These are phyloP conservation scores for Serendipita indica DNA, from an alignment of 768 basidiomycete genomes.

Conservation along the genomic window DNA sequence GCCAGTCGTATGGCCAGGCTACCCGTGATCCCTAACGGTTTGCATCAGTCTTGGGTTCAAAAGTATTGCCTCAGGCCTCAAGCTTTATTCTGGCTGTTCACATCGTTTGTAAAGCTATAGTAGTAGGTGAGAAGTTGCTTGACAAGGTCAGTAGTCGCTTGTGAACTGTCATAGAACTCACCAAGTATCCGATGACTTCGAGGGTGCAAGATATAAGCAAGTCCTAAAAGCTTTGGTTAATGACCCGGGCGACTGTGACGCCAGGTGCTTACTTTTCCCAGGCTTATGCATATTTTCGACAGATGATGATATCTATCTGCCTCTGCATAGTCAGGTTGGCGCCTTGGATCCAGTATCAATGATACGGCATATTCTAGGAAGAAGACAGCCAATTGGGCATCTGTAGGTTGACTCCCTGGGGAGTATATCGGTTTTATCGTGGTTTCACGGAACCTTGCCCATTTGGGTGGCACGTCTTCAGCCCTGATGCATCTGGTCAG, in stretches of 20 bases:
- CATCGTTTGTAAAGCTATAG: not conserved
- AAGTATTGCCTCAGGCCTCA: too few species aligned
- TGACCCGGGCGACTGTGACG: not conserved
- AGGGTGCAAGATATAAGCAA: not conserved
- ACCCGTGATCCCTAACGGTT: not conserved
- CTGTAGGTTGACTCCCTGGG: not conserved
- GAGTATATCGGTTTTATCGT: not conserved
- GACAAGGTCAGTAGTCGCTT: too few species aligned
- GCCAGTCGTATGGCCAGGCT: conserved; percentile 1
- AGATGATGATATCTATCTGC: not conserved
- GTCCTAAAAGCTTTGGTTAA: too few species aligned
- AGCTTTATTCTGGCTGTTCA: not conserved
- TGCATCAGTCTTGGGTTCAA: too few species aligned
- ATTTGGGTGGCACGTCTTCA: not conserved
- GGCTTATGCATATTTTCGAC: not conserved
- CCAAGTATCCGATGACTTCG: not conserved
- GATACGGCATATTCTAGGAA: not conserved
- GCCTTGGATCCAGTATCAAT: not conserved
- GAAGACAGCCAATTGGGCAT: not conserved
- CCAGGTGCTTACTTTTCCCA: not conserved
- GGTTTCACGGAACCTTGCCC: not conserved
- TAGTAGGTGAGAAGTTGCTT: not conserved
- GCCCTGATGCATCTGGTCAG: not conserved
- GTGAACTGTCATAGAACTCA: not conserved
- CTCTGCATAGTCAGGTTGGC: not conserved